These are phyloP conservation scores for Acorus calamus DNA, from an alignment of 106 monocot species.

Conservation along the genomic window DNA sequence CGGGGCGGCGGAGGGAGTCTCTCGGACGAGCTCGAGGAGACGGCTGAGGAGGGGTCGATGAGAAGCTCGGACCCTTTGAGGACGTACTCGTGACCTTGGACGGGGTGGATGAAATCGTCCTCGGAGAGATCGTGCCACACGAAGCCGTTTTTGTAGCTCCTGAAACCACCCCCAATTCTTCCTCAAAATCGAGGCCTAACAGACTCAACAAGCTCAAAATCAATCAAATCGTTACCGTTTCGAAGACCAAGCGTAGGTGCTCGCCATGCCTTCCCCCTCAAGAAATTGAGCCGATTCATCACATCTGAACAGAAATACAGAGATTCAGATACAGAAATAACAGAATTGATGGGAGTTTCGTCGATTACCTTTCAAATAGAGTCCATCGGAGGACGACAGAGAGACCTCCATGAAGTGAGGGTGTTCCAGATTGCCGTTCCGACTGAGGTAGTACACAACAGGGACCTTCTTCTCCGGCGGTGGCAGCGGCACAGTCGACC, in stretches of 20 bases:
- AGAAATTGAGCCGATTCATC: slow-evolving; percentile 46
- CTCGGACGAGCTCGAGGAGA: slow-evolving; percentile 10
- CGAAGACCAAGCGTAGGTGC: slow-evolving; percentile 77
- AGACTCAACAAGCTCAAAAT: too few species aligned
- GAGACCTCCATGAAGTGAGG: too few species aligned
- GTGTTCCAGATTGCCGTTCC: too few species aligned
- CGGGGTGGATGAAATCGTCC: slow-evolving; percentile 63
- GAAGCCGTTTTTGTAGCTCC: slow-evolving; percentile 83
- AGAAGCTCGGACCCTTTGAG: slow-evolving; percentile 77
- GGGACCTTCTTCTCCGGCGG: slow-evolving; percentile 12
- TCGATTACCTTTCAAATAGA: too few species aligned
- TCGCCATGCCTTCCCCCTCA: slow-evolving; percentile 72
- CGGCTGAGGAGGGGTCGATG: background rate
- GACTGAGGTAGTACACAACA: too few species aligned
- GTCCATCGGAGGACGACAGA: too few species aligned
- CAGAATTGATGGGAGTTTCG: background rate
- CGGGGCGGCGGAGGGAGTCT: slow-evolving; percentile 5
- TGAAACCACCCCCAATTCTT: background rate
- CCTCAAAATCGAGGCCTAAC: background rate
- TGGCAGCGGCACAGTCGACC: background rate
- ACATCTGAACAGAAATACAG: slow-evolving; percentile 31
- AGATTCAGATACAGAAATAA: background rate
- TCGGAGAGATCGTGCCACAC: slow-evolving; percentile 87
- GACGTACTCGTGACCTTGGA: slow-evolving; percentile 66
- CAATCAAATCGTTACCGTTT: slow-evolving; percentile 35